phyloP scores from a whole-genome alignment of 2,329 filamentous ascomycete species.

The Aspergillus oerlinghausenensis region DNA sequence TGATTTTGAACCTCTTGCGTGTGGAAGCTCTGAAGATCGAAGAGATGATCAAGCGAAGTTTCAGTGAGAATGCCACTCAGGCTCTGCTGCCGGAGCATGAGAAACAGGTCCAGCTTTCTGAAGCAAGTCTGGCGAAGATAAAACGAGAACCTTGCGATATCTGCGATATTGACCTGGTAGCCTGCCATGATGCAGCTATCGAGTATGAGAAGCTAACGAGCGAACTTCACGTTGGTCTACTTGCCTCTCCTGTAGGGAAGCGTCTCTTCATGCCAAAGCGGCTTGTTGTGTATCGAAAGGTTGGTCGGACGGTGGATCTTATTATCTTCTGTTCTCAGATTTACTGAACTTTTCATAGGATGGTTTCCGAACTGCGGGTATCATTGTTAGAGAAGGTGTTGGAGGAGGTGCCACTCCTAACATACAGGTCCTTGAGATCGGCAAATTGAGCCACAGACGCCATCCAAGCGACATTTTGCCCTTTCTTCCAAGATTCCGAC shows the following conservation, averaged over 20 bases:
- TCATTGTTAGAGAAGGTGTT: slow-evolving; percentile 72
- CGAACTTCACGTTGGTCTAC: slow-evolving; percentile 70
- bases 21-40: slow-evolving; percentile 98
- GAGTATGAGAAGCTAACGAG: slow-evolving; percentile 73
- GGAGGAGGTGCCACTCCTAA: slow-evolving; percentile 62
- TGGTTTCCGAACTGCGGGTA: slow-evolving; percentile 74
- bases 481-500: slow-evolving; percentile 68
- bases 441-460: slow-evolving; percentile 61
- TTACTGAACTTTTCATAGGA: slow-evolving; percentile 48
- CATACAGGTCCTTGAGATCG: slow-evolving; percentile 75
- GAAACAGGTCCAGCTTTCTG: slow-evolving; percentile 85
- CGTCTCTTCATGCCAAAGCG: slow-evolving; percentile 72
- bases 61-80: slow-evolving; percentile 96
- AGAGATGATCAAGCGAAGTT: slow-evolving; percentile 99
- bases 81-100: slow-evolving; percentile 91
- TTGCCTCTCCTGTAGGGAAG: slow-evolving; percentile 77
- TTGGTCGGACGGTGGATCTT: slow-evolving; percentile 18
- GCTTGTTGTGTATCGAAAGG: slow-evolving; percentile 73
- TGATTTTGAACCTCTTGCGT: slow-evolving; percentile 92
- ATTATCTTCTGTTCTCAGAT: not conserved
- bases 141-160: slow-evolving; percentile 77
- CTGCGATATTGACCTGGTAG: slow-evolving; percentile 75
- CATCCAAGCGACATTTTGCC: slow-evolving; percentile 83
- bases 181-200: slow-evolving; percentile 76
- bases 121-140: slow-evolving; percentile 85